phyloP scores from a whole-genome alignment of 2,329 filamentous ascomycete species.

The Stenocarpella maydis region DNA sequence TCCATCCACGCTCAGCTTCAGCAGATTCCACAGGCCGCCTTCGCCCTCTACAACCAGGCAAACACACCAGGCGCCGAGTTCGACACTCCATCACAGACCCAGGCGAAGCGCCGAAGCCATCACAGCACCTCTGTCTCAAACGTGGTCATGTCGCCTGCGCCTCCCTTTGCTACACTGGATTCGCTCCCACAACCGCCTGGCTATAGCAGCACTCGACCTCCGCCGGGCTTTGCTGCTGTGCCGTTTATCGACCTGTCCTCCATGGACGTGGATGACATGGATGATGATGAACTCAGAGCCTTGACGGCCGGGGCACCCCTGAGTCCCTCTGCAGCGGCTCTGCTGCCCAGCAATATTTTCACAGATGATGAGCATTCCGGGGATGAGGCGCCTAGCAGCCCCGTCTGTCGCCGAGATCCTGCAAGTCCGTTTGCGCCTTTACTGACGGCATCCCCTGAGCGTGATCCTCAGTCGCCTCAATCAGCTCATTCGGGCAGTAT shows the following conservation, averaged over 20 bases:
- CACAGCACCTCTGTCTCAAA: constrained; percentile 58
- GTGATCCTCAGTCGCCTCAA: constrained; percentile 66
- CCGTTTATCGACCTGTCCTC: constrained; percentile 61
- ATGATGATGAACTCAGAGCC: constrained; percentile 68
- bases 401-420: constrained; percentile 44
- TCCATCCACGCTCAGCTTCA: constrained; percentile 57
- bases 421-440: constrained; percentile 48
- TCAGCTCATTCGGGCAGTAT: constrained; percentile 67
- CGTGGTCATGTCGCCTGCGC: constrained; percentile 50
- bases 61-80: constrained; percentile 58
- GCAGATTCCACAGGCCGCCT: constrained; percentile 43
- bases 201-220: constrained; percentile 37
- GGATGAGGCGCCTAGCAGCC: constrained; percentile 65
- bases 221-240: constrained; percentile 59
- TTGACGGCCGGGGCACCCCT: constrained; percentile 73
- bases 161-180: constrained; percentile 48
- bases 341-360: constrained; percentile 74
- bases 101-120: constrained; percentile 57
- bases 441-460: constrained; percentile 45
- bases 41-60: constrained; percentile 53
- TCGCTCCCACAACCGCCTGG: constrained; percentile 23
- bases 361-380: constrained; percentile 68
- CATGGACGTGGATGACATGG: constrained; percentile 50
- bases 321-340: constrained; percentile 77
- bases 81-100: constrained; percentile 50